Evolutionary conservation across 129 eudicot species (phyloP).

Genomic region (Calendula officinalis): DNA sequence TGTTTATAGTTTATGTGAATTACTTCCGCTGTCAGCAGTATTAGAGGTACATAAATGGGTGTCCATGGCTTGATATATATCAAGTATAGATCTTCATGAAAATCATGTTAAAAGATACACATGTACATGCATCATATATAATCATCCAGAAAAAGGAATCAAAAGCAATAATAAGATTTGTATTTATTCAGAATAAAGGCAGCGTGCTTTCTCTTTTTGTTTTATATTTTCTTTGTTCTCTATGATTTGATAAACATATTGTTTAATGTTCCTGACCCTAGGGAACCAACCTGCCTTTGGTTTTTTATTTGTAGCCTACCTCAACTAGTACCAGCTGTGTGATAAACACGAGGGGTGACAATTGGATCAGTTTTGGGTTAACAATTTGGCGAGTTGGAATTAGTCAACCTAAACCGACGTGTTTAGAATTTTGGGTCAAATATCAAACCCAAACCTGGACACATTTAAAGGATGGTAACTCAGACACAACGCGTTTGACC

Average conservation of each 20-base stretch:
- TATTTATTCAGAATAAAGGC: slow-evolving; percentile 2
- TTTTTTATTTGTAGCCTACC: slow-evolving; percentile 2
- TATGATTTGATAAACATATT: slow-evolving; percentile 4
- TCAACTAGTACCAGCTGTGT: neutral
- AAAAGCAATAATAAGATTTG: slow-evolving; percentile 22
- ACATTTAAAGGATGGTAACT: no score
- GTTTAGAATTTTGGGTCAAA: no score
- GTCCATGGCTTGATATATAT: slow-evolving; percentile 21
- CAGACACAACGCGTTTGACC: no score
- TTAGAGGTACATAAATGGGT: slow-evolving; percentile 13
- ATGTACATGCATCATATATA: slow-evolving; percentile 11
- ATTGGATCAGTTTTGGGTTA: no score
- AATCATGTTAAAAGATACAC: slow-evolving; percentile 30
- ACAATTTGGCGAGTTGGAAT: no score
- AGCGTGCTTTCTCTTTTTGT: neutral
- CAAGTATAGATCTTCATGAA: slow-evolving; percentile 29
- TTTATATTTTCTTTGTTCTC: slow-evolving; percentile 1
- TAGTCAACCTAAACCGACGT: no score
- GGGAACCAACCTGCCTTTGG: neutral
- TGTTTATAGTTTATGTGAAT: no score
- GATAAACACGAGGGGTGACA: neutral
- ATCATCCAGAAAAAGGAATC: slow-evolving; percentile 20
- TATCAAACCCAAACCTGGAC: no score
- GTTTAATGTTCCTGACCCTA: neutral
- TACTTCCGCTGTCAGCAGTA: neutral